Evolutionary conservation across 768 basidiomycete genomes (phyloP).

Genomic region (Lentinus tigrinus): DNA sequence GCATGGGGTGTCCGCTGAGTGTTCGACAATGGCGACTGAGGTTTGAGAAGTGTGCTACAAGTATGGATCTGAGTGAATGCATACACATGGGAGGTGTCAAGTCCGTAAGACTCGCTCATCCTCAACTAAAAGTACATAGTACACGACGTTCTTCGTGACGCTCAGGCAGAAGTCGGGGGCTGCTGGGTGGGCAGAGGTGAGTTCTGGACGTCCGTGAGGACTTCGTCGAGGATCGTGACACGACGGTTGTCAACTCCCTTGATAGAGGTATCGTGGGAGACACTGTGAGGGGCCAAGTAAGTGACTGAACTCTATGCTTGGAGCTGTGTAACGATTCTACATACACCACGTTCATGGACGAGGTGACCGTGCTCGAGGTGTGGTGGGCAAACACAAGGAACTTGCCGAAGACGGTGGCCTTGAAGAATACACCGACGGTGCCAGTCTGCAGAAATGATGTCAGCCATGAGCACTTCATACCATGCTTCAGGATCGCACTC

Average conservation of each 20-base stretch:
- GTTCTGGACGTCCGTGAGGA: slow-evolving; percentile 10
- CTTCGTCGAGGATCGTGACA: slow-evolving; percentile 13
- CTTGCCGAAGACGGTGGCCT: slow-evolving; percentile 20
- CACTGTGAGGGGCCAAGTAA: background rate
- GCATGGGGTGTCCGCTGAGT: background rate
- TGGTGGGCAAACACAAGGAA: slow-evolving; percentile 21
- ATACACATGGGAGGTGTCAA: too few species aligned
- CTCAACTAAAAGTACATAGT: background rate
- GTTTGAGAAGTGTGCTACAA: too few species aligned
- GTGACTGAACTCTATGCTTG: background rate
- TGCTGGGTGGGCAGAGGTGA: background rate
- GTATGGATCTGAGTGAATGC: too few species aligned
- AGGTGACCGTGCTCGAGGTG: slow-evolving; percentile 23
- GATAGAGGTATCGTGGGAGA: slow-evolving; percentile 4
- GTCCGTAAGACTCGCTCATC: too few species aligned
- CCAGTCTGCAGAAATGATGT: slow-evolving; percentile 15
- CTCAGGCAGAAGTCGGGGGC: too few species aligned
- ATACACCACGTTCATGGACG: slow-evolving; percentile 29
- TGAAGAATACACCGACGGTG: slow-evolving; percentile 26
- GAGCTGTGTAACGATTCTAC: background rate
- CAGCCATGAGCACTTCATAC: too few species aligned
- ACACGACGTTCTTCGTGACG: background rate
- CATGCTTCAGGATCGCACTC: too few species aligned
- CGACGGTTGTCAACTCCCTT: slow-evolving; percentile 17
- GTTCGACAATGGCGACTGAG: too few species aligned